Evolutionary conservation across 1,284 basidiomycete genomes (phyloP).

Genomic region (Sanghuangporus sanghuang): DNA sequence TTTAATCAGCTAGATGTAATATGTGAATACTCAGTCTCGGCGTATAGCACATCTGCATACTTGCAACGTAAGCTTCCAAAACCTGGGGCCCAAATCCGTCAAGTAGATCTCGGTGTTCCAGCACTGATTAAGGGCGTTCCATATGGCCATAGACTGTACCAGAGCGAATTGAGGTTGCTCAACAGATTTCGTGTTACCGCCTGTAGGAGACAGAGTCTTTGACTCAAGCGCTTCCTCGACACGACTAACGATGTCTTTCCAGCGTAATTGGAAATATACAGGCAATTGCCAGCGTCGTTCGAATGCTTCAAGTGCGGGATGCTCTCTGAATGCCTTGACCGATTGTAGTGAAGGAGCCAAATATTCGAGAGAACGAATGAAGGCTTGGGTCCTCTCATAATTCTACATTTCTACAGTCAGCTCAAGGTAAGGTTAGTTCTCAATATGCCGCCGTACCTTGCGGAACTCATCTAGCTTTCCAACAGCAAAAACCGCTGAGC

Average conservation of each 20-base stretch:
- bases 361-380: constrained; percentile 80
- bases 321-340: constrained; percentile 65
- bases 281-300: constrained; percentile 91
- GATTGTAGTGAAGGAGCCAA: constrained; percentile 74
- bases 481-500: constrained; percentile 79
- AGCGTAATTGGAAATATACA: constrained; percentile 96
- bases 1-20: constrained; percentile 55
- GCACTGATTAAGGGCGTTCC: constrained; percentile 69
- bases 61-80: constrained; percentile 88
- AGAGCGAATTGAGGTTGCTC: constrained; percentile 40
- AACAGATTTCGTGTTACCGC: constrained; percentile 14
- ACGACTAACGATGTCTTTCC: constrained; percentile 84
- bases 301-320: constrained; percentile 70
- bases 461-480: constrained; percentile 89
- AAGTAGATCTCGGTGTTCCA: constrained; percentile 86
- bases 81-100: constrained; percentile 73
- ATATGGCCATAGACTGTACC: constrained; percentile 63
- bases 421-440: not conserved
- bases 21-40: not conserved
- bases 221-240: constrained; percentile 63
- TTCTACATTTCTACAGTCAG: constrained; percentile 45
- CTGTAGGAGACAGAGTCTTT: constrained; percentile 38
- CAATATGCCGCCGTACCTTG: constrained; percentile 43
- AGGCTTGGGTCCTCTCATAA: constrained; percentile 78
- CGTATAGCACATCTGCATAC: constrained; percentile 33